Base-by-base conservation (phyloP, 768 basidiomycete genomes). In the Chalciporus sphaerocephalus region DNA sequence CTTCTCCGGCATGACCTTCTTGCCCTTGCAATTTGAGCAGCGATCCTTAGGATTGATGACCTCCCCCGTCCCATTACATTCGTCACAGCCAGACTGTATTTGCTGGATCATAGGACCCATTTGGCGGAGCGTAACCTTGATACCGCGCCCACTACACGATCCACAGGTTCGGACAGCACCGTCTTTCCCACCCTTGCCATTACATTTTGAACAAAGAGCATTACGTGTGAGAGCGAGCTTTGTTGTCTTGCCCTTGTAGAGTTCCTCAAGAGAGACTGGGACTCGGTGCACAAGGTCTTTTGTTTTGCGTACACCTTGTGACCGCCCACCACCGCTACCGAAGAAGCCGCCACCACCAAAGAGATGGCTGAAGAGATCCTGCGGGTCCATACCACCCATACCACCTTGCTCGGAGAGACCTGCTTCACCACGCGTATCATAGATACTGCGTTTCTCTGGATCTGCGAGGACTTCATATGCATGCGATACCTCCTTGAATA, bases 61-160 rank as follows among this genome's bases (percentile, higher is more conserved):
- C 69, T 99, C 95, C 54, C 96, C 96, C n/a, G 83, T 79, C 13
- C 91, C 96, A 40, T 75, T 79, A 67, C 96, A 99, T 13, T 97
- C 96, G 62, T 86, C 83, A 73, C 96, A 99, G 36, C 83, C 77
- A 43, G 92, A 89, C 65, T 98, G 96, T 56, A 98, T 90, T 70
- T 99, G 95, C 69, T 99, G 96, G 57, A 99, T 91, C 96, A 99
- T 99, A 5, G 96, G 96, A 21, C 96, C 96, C 82, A 99, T 89
- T 67, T 98, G 96, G 50, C 96, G 88, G 50, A 98, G 72, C 41
- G 87, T 91, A 61, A 97, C 69, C 65, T 85, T 89, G 73, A 94
- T 71, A 58, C 96, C 96, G 53, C 92, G 90, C 46, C 96, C 96
- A 59, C 72, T 77, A 72, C 96, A 99, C 12, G 72, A 59, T 34